phyloP scores from a whole-genome alignment of 352 stramenopile species.

The Phytophthora palmivora region DNA sequence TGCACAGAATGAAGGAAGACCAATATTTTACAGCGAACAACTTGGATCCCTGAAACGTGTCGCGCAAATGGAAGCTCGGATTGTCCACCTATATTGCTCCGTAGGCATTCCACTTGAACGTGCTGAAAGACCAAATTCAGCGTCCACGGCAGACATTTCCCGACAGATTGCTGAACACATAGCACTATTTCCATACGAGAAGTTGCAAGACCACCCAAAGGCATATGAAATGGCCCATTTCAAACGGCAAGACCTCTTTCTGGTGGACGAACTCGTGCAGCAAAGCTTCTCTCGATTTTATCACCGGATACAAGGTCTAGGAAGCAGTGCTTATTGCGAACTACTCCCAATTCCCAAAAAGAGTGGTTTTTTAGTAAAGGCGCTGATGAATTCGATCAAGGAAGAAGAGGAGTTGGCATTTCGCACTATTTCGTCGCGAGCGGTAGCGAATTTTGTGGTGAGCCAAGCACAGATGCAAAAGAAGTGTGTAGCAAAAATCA shows the following conservation, averaged over 20 bases:
- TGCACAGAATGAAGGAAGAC: conserved; percentile 1
- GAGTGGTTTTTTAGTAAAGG: conserved; percentile 80
- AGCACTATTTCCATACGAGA: conserved; percentile 57
- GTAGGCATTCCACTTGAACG: conserved; percentile 42
- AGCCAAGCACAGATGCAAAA: conserved; percentile 55
- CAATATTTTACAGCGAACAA: conserved; percentile 65
- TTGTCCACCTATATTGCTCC: conserved; percentile 54
- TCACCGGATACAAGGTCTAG: conserved; percentile 68
- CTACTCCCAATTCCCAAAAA: conserved; percentile 66
- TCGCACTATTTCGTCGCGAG: conserved; percentile 49
- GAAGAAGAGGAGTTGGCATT: conserved; percentile 57
- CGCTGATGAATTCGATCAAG: conserved; percentile 85
- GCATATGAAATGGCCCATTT: conserved; percentile 80
- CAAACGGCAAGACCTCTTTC: conserved; percentile 82
- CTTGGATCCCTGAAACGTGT: conserved; percentile 54
- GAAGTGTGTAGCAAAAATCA: conserved; percentile 81
- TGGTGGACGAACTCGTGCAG: conserved; percentile 76
- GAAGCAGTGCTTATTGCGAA: conserved; percentile 62
- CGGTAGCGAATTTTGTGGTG: conserved; percentile 67
- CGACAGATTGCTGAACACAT: conserved; percentile 71
- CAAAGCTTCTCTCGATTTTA: conserved; percentile 58
- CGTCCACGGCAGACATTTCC: conserved; percentile 53
- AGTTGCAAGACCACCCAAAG: conserved; percentile 35
- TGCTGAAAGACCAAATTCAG: conserved; percentile 1
- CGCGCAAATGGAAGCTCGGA: conserved; percentile 58